A percentile compares a stretch with the other conserved stretches of the same genome.
Conservation (phyloP, 305 asterid species). For the Caryopteris hybrid region DNA sequence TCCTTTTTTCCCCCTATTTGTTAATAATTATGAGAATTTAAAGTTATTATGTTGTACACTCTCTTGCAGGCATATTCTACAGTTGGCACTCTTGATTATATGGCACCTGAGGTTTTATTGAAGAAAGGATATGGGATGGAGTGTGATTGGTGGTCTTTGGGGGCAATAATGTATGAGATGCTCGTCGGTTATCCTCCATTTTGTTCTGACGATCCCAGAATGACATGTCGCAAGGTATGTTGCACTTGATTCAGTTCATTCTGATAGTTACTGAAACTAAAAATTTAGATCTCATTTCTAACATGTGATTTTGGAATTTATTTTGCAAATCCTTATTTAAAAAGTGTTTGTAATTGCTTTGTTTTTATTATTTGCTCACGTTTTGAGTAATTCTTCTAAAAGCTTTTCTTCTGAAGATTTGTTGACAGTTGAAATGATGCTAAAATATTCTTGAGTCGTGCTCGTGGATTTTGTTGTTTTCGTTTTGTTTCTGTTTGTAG, state of each 20-base stretch:
- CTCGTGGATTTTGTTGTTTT: neutral
- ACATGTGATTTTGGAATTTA: neutral
- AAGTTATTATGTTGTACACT: neutral
- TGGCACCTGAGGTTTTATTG: conserved; percentile 95
- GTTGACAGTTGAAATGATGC: too few relatives aligned
- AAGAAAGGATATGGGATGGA: conserved; percentile 97
- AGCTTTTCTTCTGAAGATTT: neutral
- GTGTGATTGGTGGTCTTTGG: conserved; percentile 99
- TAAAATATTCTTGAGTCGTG: neutral
- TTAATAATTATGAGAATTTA: neutral
- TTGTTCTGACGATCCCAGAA: conserved; percentile 96
- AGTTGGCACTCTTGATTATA: conserved; percentile 95
- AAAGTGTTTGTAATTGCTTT: neutral
- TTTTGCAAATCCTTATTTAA: neutral
- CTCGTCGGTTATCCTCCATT: conserved; percentile 94
- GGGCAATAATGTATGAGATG: conserved; percentile 93
- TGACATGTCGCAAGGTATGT: conserved; percentile 94
- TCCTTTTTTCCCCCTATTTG: neutral
- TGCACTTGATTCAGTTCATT: neutral
- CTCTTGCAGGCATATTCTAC: conserved; percentile 83
- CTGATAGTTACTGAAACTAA: neutral
- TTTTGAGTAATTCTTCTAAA: neutral
- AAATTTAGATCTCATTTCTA: neutral
- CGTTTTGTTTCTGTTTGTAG: neutral
- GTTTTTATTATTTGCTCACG: neutral